phyloP scores from a whole-genome alignment of 116 monocot species.

The Trichopus zeylanicus region DNA sequence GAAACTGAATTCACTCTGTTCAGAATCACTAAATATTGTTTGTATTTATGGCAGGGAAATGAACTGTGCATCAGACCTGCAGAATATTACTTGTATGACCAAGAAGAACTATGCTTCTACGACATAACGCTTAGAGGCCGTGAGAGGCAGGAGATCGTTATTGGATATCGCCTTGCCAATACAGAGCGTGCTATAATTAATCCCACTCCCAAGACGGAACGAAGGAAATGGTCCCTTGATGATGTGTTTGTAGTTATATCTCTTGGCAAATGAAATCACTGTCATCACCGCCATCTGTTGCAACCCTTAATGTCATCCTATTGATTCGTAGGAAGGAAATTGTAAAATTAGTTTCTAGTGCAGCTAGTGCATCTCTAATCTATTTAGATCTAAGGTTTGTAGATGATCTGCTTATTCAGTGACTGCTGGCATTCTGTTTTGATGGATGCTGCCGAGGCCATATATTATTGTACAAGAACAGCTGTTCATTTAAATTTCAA shows the following conservation, averaged over 20 bases:
- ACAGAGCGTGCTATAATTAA: conserved; percentile 75
- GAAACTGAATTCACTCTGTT: too few species aligned
- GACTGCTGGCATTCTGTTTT: not conserved
- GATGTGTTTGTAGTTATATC: conserved; percentile 86
- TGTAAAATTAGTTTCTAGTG: not conserved
- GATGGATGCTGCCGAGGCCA: not conserved
- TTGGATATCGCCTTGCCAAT: conserved; percentile 65
- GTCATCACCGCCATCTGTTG: not conserved
- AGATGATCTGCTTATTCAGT: not conserved
- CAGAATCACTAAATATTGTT: too few species aligned
- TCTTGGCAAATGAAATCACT: conserved; percentile 26
- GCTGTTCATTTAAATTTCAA: not conserved
- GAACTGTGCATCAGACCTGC: conserved; percentile 76
- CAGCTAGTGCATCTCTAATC: not conserved
- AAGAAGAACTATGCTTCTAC: conserved; percentile 76
- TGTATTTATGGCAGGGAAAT: conserved; percentile 47
- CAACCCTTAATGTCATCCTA: not conserved
- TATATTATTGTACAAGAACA: not conserved
- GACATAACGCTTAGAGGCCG: conserved; percentile 78
- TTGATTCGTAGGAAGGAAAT: not conserved
- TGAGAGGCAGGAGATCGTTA: conserved; percentile 69
- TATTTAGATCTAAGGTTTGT: too few species aligned
- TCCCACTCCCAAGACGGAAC: conserved; percentile 44
- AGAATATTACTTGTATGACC: conserved; percentile 77
- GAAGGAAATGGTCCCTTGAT: conserved; percentile 68